Percentiles rank a stretch among this genome's conserved stretches.
phyloP scores from a whole-genome alignment of 495 filamentous ascomycete species.

The Penicillium bialowiezense region DNA sequence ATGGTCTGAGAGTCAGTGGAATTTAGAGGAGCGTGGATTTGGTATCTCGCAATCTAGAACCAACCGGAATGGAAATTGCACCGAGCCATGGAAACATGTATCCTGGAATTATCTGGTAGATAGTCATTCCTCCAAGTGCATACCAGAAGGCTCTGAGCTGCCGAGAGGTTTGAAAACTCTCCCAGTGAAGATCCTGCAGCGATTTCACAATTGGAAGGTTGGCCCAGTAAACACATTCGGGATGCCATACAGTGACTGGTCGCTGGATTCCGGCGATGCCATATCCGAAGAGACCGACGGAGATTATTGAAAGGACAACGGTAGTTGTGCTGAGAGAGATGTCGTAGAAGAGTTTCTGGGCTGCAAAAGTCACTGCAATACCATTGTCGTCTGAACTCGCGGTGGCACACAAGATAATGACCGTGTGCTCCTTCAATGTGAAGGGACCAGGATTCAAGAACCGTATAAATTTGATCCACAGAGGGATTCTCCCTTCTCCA shows the following conservation, averaged over 20 bases:
- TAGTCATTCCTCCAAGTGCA: constrained; percentile 27
- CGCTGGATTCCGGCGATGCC: constrained; percentile 53
- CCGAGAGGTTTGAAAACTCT: constrained; percentile 26
- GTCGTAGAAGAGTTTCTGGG: constrained; percentile 33
- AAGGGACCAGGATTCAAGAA: constrained; percentile 31
- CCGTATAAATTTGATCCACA: constrained; percentile 17
- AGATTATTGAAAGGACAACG: constrained; percentile 30
- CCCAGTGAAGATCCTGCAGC: constrained; percentile 33
- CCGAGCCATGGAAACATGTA: constrained; percentile 54
- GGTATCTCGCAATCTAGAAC: background rate
- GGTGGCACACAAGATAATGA: constrained; percentile 29
- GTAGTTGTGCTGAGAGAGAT: constrained; percentile 20
- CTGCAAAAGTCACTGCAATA: constrained; percentile 21
- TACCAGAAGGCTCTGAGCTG: constrained; percentile 32
- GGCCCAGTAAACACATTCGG: constrained; percentile 44
- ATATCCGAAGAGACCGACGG: constrained; percentile 48
- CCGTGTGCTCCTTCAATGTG: constrained; percentile 32
- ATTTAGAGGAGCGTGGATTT: constrained; percentile 1
- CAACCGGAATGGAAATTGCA: constrained; percentile 50
- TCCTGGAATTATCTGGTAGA: constrained; percentile 56
- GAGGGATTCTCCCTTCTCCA: constrained; percentile 21
- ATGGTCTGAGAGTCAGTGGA: constrained; percentile 4
- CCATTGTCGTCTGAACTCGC: constrained; percentile 23
- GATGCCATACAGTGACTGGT: constrained; percentile 50
- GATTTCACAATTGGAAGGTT: constrained; percentile 30